phyloP scores from a whole-genome alignment of 768 basidiomycete species.

The Boletus reticulatus region DNA sequence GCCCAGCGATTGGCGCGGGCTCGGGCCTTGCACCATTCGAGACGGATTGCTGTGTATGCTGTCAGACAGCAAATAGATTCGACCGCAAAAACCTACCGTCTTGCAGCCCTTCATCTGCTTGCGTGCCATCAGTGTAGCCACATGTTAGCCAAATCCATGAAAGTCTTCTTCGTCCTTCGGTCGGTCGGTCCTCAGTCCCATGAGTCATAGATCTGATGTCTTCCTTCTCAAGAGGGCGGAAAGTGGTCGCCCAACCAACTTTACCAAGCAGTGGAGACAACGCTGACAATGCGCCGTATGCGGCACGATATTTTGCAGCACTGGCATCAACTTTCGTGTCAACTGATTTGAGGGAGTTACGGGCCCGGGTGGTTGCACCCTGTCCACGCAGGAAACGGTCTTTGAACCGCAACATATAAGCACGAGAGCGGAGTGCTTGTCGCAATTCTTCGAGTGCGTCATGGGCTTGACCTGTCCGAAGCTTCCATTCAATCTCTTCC shows the following conservation, averaged over 20 bases:
- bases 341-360: neutral
- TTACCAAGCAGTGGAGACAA: neutral
- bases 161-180: neutral
- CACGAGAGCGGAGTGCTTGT: neutral
- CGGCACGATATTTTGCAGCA: neutral
- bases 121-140: neutral
- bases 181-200: neutral
- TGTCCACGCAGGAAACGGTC: neutral
- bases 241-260: neutral
- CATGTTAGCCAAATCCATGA: conserved; percentile 1
- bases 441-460: neutral
- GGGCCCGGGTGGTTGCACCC: neutral
- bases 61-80: neutral
- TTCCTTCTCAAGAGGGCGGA: neutral
- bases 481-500: neutral
- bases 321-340: neutral
- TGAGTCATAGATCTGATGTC: neutral
- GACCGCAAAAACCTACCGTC: neutral
- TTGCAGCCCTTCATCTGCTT: neutral
- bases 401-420: neutral
- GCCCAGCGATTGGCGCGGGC: no score
- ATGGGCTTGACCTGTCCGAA: neutral
- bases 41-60: neutral
- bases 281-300: neutral
- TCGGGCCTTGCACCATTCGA: neutral